Conservation (phyloP, 169 alveolate species). For the Cryptosporidium felis region DNA sequence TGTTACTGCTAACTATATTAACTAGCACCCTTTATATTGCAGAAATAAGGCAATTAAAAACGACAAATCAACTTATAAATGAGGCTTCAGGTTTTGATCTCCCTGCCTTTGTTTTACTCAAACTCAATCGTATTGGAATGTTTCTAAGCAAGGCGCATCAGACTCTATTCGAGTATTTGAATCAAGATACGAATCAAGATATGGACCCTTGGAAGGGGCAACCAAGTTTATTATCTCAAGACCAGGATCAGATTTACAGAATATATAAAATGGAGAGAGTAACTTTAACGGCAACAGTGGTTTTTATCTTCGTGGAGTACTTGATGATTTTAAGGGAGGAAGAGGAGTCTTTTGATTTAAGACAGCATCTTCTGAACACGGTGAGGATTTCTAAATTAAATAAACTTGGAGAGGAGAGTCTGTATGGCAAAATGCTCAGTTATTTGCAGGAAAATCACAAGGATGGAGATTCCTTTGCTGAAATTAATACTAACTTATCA, state of each 20-base stretch:
- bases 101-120: slow-evolving; percentile 10
- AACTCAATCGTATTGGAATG: slow-evolving; percentile 31
- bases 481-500: too few species aligned
- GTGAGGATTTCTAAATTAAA: slow-evolving; percentile 3
- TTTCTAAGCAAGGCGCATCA: slow-evolving; percentile 11
- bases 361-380: not conserved
- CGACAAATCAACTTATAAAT: too few species aligned
- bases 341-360: not conserved
- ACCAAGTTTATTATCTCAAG: too few species aligned
- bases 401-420: not conserved
- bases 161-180: not conserved
- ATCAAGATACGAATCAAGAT: too few species aligned
- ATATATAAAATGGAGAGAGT: too few species aligned
- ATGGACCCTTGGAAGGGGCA: too few species aligned
- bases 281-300: too few species aligned
- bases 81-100: too few species aligned
- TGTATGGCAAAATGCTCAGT: not conserved
- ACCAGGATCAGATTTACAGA: too few species aligned
- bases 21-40: slow-evolving; percentile 10
- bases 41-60: slow-evolving; percentile 4
- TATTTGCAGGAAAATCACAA: not conserved
- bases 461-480: not conserved
- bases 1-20: not conserved
- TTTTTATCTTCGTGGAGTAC: slow-evolving; percentile 25
- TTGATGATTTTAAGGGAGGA: slow-evolving; percentile 1